Conservation (phyloP, 2,329 filamentous ascomycete genomes). For the Pestalotiopsis sp. region DNA sequence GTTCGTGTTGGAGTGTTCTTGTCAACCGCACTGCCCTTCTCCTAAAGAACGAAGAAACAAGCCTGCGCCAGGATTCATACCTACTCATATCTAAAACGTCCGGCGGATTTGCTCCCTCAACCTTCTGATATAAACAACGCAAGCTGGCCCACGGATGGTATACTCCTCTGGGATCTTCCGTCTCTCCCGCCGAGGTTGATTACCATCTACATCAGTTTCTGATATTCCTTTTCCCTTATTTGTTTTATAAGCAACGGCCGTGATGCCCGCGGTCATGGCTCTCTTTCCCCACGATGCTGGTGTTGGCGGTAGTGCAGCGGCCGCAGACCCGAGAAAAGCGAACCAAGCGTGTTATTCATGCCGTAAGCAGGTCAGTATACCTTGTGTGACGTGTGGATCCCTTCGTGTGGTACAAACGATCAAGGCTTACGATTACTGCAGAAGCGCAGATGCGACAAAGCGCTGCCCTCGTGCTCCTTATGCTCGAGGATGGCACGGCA, state of each 20-base stretch:
- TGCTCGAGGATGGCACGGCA: conserved; percentile 44
- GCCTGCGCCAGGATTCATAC: background rate
- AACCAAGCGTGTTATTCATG: conserved; percentile 46
- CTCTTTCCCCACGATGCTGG: conserved; percentile 19
- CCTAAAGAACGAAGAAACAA: background rate
- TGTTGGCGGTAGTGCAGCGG: conserved; percentile 14
- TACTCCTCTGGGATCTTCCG: background rate
- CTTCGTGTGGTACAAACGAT: background rate
- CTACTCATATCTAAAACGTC: background rate
- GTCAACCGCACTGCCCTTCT: background rate
- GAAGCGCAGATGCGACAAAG: conserved; percentile 57
- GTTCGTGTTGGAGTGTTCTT: background rate
- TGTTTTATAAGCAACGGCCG: background rate
- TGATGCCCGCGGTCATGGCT: conserved; percentile 8
- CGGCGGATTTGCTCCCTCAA: background rate
- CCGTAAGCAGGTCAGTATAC: conserved; percentile 26
- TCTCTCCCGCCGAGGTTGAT: background rate
- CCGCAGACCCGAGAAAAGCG: conserved; percentile 27
- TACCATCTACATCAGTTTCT: background rate
- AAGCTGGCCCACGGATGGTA: background rate
- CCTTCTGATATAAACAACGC: background rate
- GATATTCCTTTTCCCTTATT: background rate
- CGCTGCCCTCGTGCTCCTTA: conserved; percentile 47
- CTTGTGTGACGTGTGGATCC: background rate
- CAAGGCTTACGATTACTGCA: conserved; percentile 32